Conservation (phyloP, 1,284 basidiomycete species). For the Cutaneotrichosporon mucoides region DNA sequence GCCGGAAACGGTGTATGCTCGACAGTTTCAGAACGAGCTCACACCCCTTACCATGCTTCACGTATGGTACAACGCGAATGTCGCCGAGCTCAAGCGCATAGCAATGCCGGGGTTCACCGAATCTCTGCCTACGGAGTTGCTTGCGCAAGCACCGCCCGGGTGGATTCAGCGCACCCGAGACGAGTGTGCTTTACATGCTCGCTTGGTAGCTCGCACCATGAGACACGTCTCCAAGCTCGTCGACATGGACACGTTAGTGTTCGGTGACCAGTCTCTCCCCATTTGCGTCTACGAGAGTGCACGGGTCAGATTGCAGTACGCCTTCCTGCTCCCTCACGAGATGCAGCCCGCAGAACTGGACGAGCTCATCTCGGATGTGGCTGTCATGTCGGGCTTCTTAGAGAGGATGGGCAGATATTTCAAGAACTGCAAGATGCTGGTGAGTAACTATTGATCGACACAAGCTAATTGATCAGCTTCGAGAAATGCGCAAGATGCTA, state of each 20-base stretch:
- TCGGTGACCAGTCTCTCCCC: slow-evolving; percentile 17
- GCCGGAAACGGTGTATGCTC: slow-evolving; percentile 20
- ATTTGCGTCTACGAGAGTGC: slow-evolving; percentile 24
- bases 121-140: slow-evolving; percentile 7
- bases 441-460: neutral
- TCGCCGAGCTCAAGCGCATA: slow-evolving; percentile 17
- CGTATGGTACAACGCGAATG: slow-evolving; percentile 22
- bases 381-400: slow-evolving; percentile 11
- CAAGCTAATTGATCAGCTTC: slow-evolving; percentile 8
- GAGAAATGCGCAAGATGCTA: slow-evolving; percentile 18
- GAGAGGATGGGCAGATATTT: slow-evolving; percentile 8
- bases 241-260: slow-evolving; percentile 15
- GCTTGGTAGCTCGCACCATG: slow-evolving; percentile 10
- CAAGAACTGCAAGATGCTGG: slow-evolving; percentile 7
- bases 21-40: slow-evolving; percentile 21
- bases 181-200: slow-evolving; percentile 14
- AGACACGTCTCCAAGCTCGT: slow-evolving; percentile 13
- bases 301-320: slow-evolving; percentile 17
- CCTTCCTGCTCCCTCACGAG: slow-evolving; percentile 14
- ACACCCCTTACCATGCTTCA: slow-evolving; percentile 23
- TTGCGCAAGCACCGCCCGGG: slow-evolving; percentile 8
- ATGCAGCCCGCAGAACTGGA: slow-evolving; percentile 11
- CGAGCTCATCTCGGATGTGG: slow-evolving; percentile 15
- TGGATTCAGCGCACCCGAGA: slow-evolving; percentile 19
- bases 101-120: slow-evolving; percentile 23